These are phyloP conservation scores for Pythium coloratum DNA, from an alignment of 352 stramenopile species.

Conservation along the genomic window DNA sequence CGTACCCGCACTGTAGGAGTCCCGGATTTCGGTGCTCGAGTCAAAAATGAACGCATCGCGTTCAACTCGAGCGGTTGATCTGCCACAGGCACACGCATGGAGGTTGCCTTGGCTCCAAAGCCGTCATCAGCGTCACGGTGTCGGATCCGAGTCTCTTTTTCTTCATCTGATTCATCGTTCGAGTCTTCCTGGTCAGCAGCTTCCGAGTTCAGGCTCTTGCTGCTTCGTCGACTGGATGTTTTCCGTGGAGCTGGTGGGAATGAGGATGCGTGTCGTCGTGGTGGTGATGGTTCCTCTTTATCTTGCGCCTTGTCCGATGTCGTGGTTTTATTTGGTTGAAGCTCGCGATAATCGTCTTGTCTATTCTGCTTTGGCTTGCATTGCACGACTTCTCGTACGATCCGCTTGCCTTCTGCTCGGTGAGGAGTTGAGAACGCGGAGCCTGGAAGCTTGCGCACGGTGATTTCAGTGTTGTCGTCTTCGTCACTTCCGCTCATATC, in stretches of 20 bases:
- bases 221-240: conserved; percentile 10
- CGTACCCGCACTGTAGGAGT: conserved; percentile 35
- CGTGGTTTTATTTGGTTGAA: background rate
- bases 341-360: background rate
- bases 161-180: conserved; percentile 21
- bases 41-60: conserved; percentile 44
- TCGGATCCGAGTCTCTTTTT: conserved; percentile 18
- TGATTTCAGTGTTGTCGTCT: background rate
- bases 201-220: conserved; percentile 12
- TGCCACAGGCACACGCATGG: background rate
- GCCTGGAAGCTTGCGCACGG: background rate
- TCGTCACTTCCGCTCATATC: conserved; percentile 13
- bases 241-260: conserved; percentile 5
- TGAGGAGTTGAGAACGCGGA: background rate
- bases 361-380: background rate
- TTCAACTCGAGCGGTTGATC: conserved; percentile 27
- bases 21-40: conserved; percentile 27
- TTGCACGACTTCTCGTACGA: background rate
- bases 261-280: background rate
- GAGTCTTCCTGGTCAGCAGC: conserved; percentile 10
- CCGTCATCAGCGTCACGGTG: conserved; percentile 1
- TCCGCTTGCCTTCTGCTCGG: background rate
- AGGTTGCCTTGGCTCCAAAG: background rate
- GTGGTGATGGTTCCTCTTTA: background rate
- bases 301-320: background rate